A percentile compares a stretch with the other conserved stretches of the same genome.
Evolutionary conservation across 208 protist species (phyloP).

Genomic region (Acanthamoeba royreba): DNA sequence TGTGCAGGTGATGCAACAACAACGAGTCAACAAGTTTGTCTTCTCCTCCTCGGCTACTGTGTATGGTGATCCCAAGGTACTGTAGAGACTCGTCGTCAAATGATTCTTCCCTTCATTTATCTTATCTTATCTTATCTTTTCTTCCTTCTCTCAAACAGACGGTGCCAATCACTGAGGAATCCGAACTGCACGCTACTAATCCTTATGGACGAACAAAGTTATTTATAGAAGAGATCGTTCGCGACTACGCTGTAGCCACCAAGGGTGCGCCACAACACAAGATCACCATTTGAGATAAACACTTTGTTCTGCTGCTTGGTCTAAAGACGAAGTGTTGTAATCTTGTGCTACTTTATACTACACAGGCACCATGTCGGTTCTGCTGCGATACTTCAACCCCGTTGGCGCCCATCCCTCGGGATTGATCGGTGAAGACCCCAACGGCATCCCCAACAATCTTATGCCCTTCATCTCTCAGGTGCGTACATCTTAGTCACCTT

Average conservation of each 20-base stretch:
- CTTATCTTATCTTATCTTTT: background rate
- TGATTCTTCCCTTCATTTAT: background rate
- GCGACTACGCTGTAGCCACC: slow-evolving; percentile 70
- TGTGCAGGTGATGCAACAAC: slow-evolving; percentile 86
- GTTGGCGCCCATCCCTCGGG: slow-evolving; percentile 91
- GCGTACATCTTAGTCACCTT: too few relatives aligned
- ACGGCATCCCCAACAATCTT: slow-evolving; percentile 94
- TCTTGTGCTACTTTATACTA: too few relatives aligned
- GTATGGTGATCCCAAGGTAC: slow-evolving; percentile 78
- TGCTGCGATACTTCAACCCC: slow-evolving; percentile 98
- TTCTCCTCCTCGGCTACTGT: slow-evolving; percentile 96
- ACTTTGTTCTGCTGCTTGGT: too few relatives aligned
- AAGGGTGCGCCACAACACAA: slow-evolving; percentile 65
- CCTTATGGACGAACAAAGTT: slow-evolving; percentile 90
- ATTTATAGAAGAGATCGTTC: slow-evolving; percentile 91
- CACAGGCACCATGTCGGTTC: slow-evolving; percentile 72
- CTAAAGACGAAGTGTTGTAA: too few relatives aligned
- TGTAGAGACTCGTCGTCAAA: background rate
- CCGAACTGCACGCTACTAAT: slow-evolving; percentile 69
- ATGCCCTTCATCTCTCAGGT: slow-evolving; percentile 95
- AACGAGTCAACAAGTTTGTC: slow-evolving; percentile 91
- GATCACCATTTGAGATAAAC: too few relatives aligned
- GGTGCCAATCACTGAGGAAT: slow-evolving; percentile 72
- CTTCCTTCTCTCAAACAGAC: slow-evolving; percentile 13
- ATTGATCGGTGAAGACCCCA: slow-evolving; percentile 88